Percentiles rank a stretch among this genome's conserved stretches.
These are phyloP conservation scores for Hypoxylon sp. DNA, from an alignment of 2,329 filamentous ascomycete genomes.

Conservation along the genomic window DNA sequence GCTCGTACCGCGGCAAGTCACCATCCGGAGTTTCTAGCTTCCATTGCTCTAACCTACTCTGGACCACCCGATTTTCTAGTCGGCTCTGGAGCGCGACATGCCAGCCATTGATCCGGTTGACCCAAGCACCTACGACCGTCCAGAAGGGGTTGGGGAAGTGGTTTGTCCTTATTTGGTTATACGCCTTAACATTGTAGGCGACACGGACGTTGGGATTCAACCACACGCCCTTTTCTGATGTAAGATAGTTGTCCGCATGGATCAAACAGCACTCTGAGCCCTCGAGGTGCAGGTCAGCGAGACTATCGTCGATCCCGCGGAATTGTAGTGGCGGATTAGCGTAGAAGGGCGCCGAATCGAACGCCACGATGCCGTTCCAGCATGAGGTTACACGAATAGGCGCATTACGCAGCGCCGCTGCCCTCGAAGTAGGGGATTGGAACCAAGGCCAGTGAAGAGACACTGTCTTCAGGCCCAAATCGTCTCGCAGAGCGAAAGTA, in stretches of 20 bases:
- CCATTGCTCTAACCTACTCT: constrained; percentile 60
- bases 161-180: constrained; percentile 56
- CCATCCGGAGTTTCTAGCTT: constrained; percentile 54
- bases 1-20: constrained; percentile 55
- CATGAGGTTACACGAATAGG: constrained; percentile 74
- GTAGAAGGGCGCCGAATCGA: constrained; percentile 64
- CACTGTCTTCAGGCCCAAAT: constrained; percentile 65
- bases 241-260: constrained; percentile 69
- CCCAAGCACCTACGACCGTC: constrained; percentile 59
- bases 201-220: constrained; percentile 70
- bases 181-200: constrained; percentile 62
- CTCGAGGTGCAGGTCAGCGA: constrained; percentile 68
- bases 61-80: constrained; percentile 58
- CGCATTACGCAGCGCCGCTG: constrained; percentile 64
- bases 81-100: constrained; percentile 55
- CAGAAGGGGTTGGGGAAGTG: constrained; percentile 61
- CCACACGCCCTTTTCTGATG: constrained; percentile 62
- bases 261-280: constrained; percentile 75
- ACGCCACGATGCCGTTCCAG: constrained; percentile 75
- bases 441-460: constrained; percentile 74
- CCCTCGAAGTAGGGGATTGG: constrained; percentile 57
- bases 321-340: constrained; percentile 65
- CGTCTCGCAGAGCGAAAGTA: constrained; percentile 72
- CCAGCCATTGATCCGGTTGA: constrained; percentile 54
- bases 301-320: constrained; percentile 72